Conservation (phyloP, 2,329 filamentous ascomycete species). For the Hypoxylon sp. region DNA sequence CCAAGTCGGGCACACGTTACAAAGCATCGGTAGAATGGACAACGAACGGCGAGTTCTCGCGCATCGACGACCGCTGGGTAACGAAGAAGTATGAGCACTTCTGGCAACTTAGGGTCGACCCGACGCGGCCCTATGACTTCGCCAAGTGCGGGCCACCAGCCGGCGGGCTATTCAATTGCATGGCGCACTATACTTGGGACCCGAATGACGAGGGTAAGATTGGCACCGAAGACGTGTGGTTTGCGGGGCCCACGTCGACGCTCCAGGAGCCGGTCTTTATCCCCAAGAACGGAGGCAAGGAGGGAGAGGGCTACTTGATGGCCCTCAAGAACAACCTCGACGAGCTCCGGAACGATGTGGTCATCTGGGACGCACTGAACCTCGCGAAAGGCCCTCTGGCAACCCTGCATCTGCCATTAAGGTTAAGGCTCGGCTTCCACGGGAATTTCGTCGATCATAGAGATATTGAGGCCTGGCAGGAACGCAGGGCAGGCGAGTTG, state of each 20-base stretch:
- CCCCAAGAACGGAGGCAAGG: constrained; percentile 58
- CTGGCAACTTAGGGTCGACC: constrained; percentile 61
- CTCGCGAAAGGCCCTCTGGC: constrained; percentile 58
- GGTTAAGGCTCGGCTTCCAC: constrained; percentile 60
- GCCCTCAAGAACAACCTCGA: constrained; percentile 64
- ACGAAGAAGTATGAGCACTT: constrained; percentile 63
- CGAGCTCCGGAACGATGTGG: constrained; percentile 60
- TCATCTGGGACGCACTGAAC: constrained; percentile 61
- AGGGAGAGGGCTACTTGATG: constrained; percentile 67
- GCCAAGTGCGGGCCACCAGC: constrained; percentile 60
- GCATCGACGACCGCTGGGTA: constrained; percentile 64
- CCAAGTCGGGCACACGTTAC: constrained; percentile 57
- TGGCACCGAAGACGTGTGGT: constrained; percentile 60
- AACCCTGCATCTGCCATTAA: constrained; percentile 59
- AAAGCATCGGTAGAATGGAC: constrained; percentile 56
- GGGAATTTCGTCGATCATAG: constrained; percentile 61
- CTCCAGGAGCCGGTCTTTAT: constrained; percentile 70
- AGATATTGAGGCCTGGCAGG: constrained; percentile 61
- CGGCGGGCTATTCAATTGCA: constrained; percentile 62
- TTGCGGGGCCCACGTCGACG: constrained; percentile 61
- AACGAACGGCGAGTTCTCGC: constrained; percentile 65
- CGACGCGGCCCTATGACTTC: constrained; percentile 60
- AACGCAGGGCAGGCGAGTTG: constrained; percentile 57
- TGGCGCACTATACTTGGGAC: constrained; percentile 62
- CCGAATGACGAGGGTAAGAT: constrained; percentile 44